A percentile compares a stretch with the other conserved stretches of the same genome.
These are phyloP conservation scores for Penicillium lagena DNA, from an alignment of 495 filamentous ascomycete genomes.

Conservation along the genomic window DNA sequence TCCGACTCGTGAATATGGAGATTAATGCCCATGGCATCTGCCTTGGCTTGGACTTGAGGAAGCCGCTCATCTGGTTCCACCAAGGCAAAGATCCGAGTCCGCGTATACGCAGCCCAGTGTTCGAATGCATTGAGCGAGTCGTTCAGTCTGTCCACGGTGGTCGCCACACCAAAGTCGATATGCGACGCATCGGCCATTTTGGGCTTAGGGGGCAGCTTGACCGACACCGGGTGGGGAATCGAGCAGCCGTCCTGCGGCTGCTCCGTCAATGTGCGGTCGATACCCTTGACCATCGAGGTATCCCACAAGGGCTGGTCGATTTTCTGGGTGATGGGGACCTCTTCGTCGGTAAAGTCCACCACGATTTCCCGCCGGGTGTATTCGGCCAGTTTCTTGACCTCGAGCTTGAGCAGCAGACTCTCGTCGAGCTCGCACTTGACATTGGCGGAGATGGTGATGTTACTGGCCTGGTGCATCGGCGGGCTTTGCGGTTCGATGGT, in stretches of 20 bases:
- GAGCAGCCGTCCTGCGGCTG: constrained; percentile 28
- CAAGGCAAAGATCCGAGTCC: constrained; percentile 49
- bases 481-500: constrained; percentile 8
- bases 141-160: constrained; percentile 47
- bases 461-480: constrained; percentile 15
- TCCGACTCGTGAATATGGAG: constrained; percentile 45
- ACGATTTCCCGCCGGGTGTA: constrained; percentile 41
- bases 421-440: constrained; percentile 29
- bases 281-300: neutral
- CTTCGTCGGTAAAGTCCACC: constrained; percentile 19
- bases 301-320: constrained; percentile 30
- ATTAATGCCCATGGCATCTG: constrained; percentile 40
- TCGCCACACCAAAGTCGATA: constrained; percentile 57
- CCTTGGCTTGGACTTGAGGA: constrained; percentile 26
- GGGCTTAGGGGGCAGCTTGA: constrained; percentile 26
- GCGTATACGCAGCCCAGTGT: constrained; percentile 56
- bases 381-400: constrained; percentile 24
- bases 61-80: constrained; percentile 40
- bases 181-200: constrained; percentile 40
- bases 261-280: neutral
- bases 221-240: constrained; percentile 23
- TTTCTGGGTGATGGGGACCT: constrained; percentile 24
- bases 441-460: constrained; percentile 29
- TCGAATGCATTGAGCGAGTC: constrained; percentile 48
- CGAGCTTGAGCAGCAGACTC: constrained; percentile 20